Evolutionary conservation across 1,139 yeast genomes (phyloP).

Genomic region (Schwanniomyces etchellsii): DNA sequence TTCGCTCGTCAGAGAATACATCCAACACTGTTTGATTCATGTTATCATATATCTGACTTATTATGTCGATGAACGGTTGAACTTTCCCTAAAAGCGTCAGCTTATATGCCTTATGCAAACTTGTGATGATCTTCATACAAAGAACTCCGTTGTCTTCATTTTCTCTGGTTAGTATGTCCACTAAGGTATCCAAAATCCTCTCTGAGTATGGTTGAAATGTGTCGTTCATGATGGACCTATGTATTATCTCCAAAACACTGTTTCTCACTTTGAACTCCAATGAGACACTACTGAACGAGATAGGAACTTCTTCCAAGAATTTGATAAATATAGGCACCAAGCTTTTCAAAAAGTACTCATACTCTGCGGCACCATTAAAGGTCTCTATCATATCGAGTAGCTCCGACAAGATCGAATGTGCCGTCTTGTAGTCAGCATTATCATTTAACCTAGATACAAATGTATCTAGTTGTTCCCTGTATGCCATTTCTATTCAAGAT

Average conservation of each 20-base stretch:
- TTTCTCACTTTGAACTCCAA: slow-evolving; percentile 73
- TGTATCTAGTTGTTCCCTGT: slow-evolving; percentile 49
- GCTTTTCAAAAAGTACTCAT: slow-evolving; percentile 60
- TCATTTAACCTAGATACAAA: slow-evolving; percentile 57
- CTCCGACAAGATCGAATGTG: slow-evolving; percentile 70
- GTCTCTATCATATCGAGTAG: slow-evolving; percentile 81
- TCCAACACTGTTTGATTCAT: slow-evolving; percentile 72
- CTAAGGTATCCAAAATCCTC: slow-evolving; percentile 56
- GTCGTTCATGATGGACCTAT: slow-evolving; percentile 79
- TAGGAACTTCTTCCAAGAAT: slow-evolving; percentile 61
- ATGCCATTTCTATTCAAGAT: too few species aligned
- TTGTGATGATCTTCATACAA: slow-evolving; percentile 86
- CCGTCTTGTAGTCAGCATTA: slow-evolving; percentile 48
- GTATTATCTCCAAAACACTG: slow-evolving; percentile 71
- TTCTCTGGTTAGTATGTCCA: slow-evolving; percentile 60
- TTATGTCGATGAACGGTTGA: slow-evolving; percentile 71
- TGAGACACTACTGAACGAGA: slow-evolving; percentile 59
- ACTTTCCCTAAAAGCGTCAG: slow-evolving; percentile 64
- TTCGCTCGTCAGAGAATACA: slow-evolving; percentile 32
- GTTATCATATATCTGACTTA: slow-evolving; percentile 73
- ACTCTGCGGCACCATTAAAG: slow-evolving; percentile 74
- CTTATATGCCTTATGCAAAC: slow-evolving; percentile 82
- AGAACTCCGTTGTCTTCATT: slow-evolving; percentile 95
- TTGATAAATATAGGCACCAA: slow-evolving; percentile 59
- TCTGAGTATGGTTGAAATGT: slow-evolving; percentile 69